Evolutionary conservation across 179 eudicot species (phyloP).

Genomic region (Beta corolliflora): DNA sequence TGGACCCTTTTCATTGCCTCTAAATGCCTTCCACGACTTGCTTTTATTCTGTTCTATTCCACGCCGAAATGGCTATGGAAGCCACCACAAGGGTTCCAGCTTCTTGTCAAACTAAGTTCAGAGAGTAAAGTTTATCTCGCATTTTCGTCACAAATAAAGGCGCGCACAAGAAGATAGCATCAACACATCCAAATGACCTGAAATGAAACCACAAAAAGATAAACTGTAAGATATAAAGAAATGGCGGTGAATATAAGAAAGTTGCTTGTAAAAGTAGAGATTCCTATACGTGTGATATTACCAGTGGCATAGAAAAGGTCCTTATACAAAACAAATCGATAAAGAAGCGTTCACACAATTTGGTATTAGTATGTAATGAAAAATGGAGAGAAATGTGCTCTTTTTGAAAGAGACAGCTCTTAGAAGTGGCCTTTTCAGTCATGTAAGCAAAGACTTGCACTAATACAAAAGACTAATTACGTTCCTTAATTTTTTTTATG

Average conservation of each 20-base stretch:
- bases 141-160: neutral
- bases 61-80: too few relatives aligned
- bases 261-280: neutral
- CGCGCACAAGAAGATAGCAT: neutral
- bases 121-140: too few relatives aligned
- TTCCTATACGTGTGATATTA: constrained; percentile 6
- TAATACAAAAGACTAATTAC: neutral
- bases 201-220: constrained; percentile 3
- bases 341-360: neutral
- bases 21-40: too few relatives aligned
- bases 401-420: constrained; percentile 11
- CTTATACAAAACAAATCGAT: neutral
- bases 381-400: neutral
- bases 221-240: neutral
- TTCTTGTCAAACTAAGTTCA: too few relatives aligned
- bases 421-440: neutral
- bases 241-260: neutral
- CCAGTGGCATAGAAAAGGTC: constrained; percentile 7
- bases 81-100: too few relatives aligned
- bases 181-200: neutral
- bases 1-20: too few relatives aligned
- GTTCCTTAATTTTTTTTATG: neutral
- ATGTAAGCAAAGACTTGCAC: neutral
- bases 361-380: neutral
- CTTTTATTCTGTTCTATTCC: too few relatives aligned